A percentile compares a stretch with the other conserved stretches of the same genome.
phyloP scores from a whole-genome alignment of 2,329 filamentous ascomycete genomes.

The Colletotrichum eleusines region DNA sequence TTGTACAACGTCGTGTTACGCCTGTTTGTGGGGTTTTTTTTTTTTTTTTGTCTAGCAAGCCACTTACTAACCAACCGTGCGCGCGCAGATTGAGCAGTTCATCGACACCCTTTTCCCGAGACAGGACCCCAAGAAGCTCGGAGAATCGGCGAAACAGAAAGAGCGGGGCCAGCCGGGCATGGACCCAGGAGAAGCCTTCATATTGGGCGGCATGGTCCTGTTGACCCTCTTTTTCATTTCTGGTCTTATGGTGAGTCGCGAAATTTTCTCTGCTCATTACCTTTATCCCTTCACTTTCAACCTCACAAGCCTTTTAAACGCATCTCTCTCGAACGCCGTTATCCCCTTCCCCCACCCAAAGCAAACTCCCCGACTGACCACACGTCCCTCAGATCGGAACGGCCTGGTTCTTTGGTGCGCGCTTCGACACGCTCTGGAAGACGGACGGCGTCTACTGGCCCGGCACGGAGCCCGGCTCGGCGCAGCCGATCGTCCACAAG shows the following conservation, averaged over 20 bases:
- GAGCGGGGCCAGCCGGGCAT: conserved; percentile 58
- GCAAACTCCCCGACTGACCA: background rate
- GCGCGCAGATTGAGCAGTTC: conserved; percentile 85
- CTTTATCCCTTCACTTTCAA: background rate
- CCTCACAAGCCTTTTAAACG: background rate
- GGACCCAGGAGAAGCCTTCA: conserved; percentile 70
- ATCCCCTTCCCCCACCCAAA: background rate
- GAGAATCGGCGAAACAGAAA: conserved; percentile 54
- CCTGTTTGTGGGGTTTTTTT: background rate
- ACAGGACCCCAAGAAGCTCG: conserved; percentile 76
- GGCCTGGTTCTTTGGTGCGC: conserved; percentile 84
- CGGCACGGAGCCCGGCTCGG: conserved; percentile 31
- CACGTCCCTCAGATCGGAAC: conserved; percentile 70
- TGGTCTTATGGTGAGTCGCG: conserved; percentile 76
- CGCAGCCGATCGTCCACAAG: conserved; percentile 37
- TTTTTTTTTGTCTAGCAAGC: conserved; percentile 3
- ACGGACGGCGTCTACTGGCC: conserved; percentile 40
- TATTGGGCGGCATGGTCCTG: conserved; percentile 76
- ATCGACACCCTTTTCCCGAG: conserved; percentile 93
- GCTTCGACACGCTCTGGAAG: conserved; percentile 71
- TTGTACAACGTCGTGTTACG: background rate
- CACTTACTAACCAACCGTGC: conserved; percentile 42
- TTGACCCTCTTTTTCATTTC: conserved; percentile 79
- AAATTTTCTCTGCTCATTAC: conserved; percentile 25
- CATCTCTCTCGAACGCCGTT: background rate